Base-by-base conservation (phyloP, 2,329 filamentous ascomycete genomes). In the Pseudonectria foliicola region DNA sequence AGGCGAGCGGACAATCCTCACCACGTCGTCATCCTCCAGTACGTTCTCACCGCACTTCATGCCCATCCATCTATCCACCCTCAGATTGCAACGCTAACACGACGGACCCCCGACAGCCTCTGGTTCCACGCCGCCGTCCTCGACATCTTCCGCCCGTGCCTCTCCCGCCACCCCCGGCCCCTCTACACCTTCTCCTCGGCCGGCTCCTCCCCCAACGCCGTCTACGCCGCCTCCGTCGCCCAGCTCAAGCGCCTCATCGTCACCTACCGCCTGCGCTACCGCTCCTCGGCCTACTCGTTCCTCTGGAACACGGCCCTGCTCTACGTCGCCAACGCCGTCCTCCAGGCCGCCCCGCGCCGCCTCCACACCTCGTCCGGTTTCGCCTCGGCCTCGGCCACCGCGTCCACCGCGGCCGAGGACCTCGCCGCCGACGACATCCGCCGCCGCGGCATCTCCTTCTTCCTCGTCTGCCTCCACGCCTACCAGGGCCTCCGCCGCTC, bases 231-330 rank as follows among this genome's bases (percentile, higher is more conserved):
- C 2, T 66, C 63, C 0, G 51, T 60, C 1, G 46, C 49, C 18
- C 61, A 66, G 28, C 50, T 66, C 7, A 64, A 66, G 38, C 50
- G 52, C 6, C 50, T 65, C 2, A 46, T 66, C 4, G 35, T 64
- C 15, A 46, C 54, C 11, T 65, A 62, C 37, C 56, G 61, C 12
- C 46, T 48, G 13, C 48, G 50, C 3, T 54, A 62, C 28, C 33
- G 43, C 7, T 54, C 52, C 7, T 61, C 62, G 3, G 46, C 50
- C 1, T 62, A 57, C 34, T 58, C 59, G 2, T 54, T 66, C 7
- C 46, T 66, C 3, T 67, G 62, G 61, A 60, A 66, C 31, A 63
- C 52, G 3, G 61, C 57, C 2, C 43, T 67, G 13, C 54, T 61
- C 3, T 65, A 64, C 25, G 48, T 66, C 1, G 48, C 56, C 5